phyloP scores from a whole-genome alignment of 257 asterid genomes.

The Verbascum thapsus region DNA sequence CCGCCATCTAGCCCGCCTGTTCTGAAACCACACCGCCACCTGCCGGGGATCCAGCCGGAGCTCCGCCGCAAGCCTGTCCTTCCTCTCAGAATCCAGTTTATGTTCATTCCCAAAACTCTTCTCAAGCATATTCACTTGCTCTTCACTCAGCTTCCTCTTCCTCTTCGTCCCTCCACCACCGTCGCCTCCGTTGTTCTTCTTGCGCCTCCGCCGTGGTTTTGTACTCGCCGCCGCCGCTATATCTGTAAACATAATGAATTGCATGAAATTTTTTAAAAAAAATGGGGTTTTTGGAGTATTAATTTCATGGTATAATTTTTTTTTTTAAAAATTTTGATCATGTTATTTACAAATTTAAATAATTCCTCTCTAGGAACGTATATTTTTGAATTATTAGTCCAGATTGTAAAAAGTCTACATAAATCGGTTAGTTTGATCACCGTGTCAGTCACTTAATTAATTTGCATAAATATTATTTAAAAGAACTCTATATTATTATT shows the following conservation, averaged over 20 bases:
- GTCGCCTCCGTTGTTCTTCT: conserved; percentile 41
- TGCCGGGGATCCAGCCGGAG: conserved; percentile 85
- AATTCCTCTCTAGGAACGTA: too few species aligned
- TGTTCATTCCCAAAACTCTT: conserved; percentile 68
- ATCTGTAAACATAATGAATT: not conserved
- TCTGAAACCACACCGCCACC: conserved; percentile 98
- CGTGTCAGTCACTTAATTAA: too few species aligned
- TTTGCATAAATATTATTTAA: too few species aligned
- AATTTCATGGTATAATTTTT: too few species aligned
- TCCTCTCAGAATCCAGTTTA: conserved; percentile 84
- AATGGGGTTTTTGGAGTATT: too few species aligned
- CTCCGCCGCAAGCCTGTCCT: conserved; percentile 79
- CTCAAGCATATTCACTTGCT: conserved; percentile 64
- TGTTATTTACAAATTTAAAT: too few species aligned
- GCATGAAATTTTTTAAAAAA: too few species aligned
- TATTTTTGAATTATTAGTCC: too few species aligned
- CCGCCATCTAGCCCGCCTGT: conserved; percentile 89
- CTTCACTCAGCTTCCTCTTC: conserved; percentile 83
- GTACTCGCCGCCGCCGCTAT: conserved; percentile 20
- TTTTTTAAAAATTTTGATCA: too few species aligned
- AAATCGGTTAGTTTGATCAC: too few species aligned
- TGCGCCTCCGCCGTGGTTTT: conserved; percentile 36
- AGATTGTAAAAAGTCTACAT: too few species aligned
- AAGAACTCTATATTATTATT: too few species aligned
- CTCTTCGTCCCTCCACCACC: conserved; percentile 36